phyloP scores from a whole-genome alignment of 1,284 basidiomycete species.

The Mycena citricolor region DNA sequence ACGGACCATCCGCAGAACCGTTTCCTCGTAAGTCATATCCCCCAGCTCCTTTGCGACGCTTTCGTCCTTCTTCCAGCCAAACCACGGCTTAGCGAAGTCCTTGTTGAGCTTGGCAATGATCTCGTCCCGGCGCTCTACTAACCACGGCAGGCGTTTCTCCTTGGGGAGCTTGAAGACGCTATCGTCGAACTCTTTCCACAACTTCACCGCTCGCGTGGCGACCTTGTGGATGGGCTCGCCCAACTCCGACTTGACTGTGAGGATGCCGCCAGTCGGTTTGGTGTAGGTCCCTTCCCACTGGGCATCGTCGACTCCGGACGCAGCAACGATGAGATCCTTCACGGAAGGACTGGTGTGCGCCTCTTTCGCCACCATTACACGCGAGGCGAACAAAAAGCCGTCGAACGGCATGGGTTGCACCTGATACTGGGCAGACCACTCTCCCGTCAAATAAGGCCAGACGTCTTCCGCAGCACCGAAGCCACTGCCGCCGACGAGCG shows the following conservation, averaged over 20 bases:
- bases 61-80: constrained; percentile 92
- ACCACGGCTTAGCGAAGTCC: constrained; percentile 98
- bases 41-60: constrained; percentile 82
- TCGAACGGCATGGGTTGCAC: constrained; percentile 98
- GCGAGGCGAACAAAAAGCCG: constrained; percentile 92
- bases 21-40: constrained; percentile 99
- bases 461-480: constrained; percentile 95
- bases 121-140: constrained; percentile 84
- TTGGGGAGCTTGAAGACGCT: constrained; percentile 93
- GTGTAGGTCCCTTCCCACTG: constrained; percentile 96
- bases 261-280: constrained; percentile 92
- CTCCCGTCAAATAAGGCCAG: constrained; percentile 96
- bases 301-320: constrained; percentile 87
- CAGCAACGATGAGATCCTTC: constrained; percentile 95
- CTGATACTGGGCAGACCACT: constrained; percentile 76
- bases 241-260: constrained; percentile 96
- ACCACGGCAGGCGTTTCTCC: constrained; percentile 91
- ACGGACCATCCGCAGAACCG: constrained; percentile 85
- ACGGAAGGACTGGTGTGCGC: constrained; percentile 93
- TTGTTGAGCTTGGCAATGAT: constrained; percentile 91
- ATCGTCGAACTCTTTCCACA: constrained; percentile 99
- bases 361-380: constrained; percentile 98
- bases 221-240: constrained; percentile 99
- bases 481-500: constrained; percentile 93
- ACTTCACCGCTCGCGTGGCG: constrained; percentile 92